Percentiles rank a stretch among this genome's conserved stretches.
Conservation (phyloP, 2,329 filamentous ascomycete genomes). For the Cordyceps sp. region DNA sequence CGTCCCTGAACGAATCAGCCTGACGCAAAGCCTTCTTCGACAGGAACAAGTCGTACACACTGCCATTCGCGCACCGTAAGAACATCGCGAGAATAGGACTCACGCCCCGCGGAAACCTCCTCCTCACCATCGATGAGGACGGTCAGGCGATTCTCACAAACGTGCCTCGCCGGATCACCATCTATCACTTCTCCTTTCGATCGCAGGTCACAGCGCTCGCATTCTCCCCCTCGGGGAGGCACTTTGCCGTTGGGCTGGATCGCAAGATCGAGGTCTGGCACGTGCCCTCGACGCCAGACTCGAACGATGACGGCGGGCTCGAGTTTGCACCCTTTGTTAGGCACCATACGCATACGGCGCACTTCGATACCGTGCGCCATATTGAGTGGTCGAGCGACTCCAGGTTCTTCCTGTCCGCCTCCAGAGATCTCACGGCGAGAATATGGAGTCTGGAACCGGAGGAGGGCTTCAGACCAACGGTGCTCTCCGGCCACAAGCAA, state of each 20-base stretch:
- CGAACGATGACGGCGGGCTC: constrained; percentile 61
- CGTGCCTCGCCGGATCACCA: constrained; percentile 64
- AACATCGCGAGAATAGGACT: constrained; percentile 83
- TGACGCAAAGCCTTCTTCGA: constrained; percentile 14
- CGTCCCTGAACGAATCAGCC: not conserved
- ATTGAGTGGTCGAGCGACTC: constrained; percentile 96
- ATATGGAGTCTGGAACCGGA: constrained; percentile 90
- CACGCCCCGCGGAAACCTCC: constrained; percentile 76
- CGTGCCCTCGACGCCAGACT: constrained; percentile 76
- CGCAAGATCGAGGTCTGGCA: constrained; percentile 91
- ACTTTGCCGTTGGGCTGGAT: constrained; percentile 81
- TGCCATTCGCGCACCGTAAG: constrained; percentile 82
- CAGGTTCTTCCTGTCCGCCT: constrained; percentile 81
- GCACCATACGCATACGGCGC: constrained; percentile 71
- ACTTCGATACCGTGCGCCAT: constrained; percentile 73
- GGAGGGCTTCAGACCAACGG: constrained; percentile 77
- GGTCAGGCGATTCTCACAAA: constrained; percentile 89
- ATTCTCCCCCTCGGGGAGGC: constrained; percentile 78
- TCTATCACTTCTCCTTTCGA: constrained; percentile 95
- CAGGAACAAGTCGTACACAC: constrained; percentile 75
- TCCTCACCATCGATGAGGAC: constrained; percentile 87
- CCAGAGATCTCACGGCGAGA: constrained; percentile 79
- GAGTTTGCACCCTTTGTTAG: constrained; percentile 92
- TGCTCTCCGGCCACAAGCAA: constrained; percentile 80
- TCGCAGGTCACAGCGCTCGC: constrained; percentile 65